Evolutionary conservation across 306 rosid genomes (phyloP).

Genomic region (Nissolia schottii): DNA sequence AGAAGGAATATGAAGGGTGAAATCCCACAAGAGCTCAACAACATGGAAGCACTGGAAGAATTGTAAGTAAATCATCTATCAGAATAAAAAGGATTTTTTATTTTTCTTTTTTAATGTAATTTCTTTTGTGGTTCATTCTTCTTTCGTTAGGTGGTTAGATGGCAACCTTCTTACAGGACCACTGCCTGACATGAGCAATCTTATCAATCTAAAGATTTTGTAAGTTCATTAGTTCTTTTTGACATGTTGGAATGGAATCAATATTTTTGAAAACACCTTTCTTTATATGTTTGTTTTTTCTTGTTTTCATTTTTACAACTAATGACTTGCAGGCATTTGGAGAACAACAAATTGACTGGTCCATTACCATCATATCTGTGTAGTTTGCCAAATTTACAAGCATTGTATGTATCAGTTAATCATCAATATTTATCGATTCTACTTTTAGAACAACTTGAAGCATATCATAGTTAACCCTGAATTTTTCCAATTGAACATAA

Average conservation of each 20-base stretch:
- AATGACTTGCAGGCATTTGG: slow-evolving; percentile 72
- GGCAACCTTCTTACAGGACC: slow-evolving; percentile 68
- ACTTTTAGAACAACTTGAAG: neutral
- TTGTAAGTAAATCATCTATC: slow-evolving; percentile 55
- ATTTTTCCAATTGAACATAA: neutral
- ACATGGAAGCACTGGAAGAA: slow-evolving; percentile 68
- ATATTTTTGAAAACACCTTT: slow-evolving; percentile 5
- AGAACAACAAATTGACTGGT: slow-evolving; percentile 82
- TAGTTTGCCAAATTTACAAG: slow-evolving; percentile 73
- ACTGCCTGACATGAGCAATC: slow-evolving; percentile 86
- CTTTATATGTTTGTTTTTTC: neutral
- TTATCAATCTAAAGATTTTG: slow-evolving; percentile 77
- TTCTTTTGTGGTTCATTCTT: slow-evolving; percentile 13
- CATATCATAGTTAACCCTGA: slow-evolving; percentile 6
- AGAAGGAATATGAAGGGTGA: slow-evolving; percentile 58
- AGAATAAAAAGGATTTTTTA: neutral
- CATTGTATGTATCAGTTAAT: slow-evolving; percentile 59
- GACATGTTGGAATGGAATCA: neutral
- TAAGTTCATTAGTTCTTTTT: slow-evolving; percentile 40
- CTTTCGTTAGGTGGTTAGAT: slow-evolving; percentile 71
- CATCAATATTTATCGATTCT: slow-evolving; percentile 6
- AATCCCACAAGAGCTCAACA: slow-evolving; percentile 65
- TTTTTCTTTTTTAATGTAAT: neutral
- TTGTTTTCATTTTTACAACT: neutral
- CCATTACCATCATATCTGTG: slow-evolving; percentile 72